Evolutionary conservation across 2,329 filamentous ascomycete species (phyloP), one percentile per base, ranked within the genome.

Genomic region (Botryotinia narcissicola): DNA sequence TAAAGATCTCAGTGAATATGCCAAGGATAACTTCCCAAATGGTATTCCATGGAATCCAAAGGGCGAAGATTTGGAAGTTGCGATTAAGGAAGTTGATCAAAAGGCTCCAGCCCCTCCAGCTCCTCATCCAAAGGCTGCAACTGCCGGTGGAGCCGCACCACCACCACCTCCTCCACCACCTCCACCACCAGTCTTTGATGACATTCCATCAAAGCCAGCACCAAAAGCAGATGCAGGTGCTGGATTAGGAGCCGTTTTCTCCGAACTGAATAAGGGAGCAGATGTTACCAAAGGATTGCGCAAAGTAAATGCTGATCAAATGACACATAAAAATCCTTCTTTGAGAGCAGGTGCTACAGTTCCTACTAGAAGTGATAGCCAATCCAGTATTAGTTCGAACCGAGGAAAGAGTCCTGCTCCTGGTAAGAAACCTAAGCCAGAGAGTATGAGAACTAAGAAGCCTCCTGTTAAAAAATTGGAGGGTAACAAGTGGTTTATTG

Each of bases 251-350:
- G 94, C 95, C 37, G 94, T 99, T 4, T 99, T 99, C 82, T 92
- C 91, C 59, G 92, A 98, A 77, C 85, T 99, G 71, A 98, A 98
- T 84, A 91, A 92, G 81, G 96, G 96, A 73, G 90, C 93, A 74
- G 87, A 89, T n/a, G 93, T 99, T 74, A 99, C 96, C 6, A 90
- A 93, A 77, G 91, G 93, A 46, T 87, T 99, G 51, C 92, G 93
- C 77, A 99, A 98, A 86, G 96, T 99, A 68, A 95, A 98, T 84
- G 92, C 91, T 81, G 96, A 93, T 71, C 88, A 98, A 83, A 98
- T 98, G 95, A 99, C 96, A 74, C 96, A 99, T 84, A 98, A 98
- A 86, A 99, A 99, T 83, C 96, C 96, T 22, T 89, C 91, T 16
- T 86, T 99, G 73, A 91, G 96, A 75, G 88, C 93, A 37, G 86